Evolutionary conservation across 345 rosid species (phyloP), one percentile per base, ranked within the genome.

Genomic region (Lepidium aucheri): DNA sequence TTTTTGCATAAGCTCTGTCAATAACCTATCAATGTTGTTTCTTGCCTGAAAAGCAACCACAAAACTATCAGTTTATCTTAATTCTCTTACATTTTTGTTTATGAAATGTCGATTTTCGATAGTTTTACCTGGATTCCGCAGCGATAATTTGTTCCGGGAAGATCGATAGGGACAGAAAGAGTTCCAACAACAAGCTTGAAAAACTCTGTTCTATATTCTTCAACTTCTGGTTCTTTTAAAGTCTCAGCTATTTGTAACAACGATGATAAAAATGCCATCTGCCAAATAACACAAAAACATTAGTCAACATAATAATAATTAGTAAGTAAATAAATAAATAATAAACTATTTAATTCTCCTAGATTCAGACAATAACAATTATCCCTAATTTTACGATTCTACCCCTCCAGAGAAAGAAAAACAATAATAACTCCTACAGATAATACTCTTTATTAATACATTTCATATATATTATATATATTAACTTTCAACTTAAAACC

Each of bases 251-350:
- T 82, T 47, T 89, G 96, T 73, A 70, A 79, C 15, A 89, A 79
- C 4, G 96, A 83, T 6, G 96, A 89, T 16, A 85, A 74, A 59
- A 89, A 80, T 15, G 89, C 91, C 96, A 89, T 89, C 93, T 89
- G 63, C 28, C 54, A 33, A 30, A 41, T 32, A 63, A 45, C 16
- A 14, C 30, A 9, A 59, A 14, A 18, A 42, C 22, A 39, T 69
- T 60, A 49, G 66, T 13, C 36, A 67, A 32, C 54, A 51, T 2
- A 57, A 28, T n/a, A 41, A 4, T 26, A 26, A 26, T 1, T 24
- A 24, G 9, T 3, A 4, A 4, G 22, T 20, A 11, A 11, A 17
- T 55, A 6, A 43, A 3, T 16, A 11, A 11, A 4, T 11, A 4
- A 3, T 20, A 20, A 20, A 32, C n/a, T 9, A 4, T 56, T 38